Evolutionary conservation across 169 alveolate genomes (phyloP).

Genomic region (Cryptosporidium meleagridis): DNA sequence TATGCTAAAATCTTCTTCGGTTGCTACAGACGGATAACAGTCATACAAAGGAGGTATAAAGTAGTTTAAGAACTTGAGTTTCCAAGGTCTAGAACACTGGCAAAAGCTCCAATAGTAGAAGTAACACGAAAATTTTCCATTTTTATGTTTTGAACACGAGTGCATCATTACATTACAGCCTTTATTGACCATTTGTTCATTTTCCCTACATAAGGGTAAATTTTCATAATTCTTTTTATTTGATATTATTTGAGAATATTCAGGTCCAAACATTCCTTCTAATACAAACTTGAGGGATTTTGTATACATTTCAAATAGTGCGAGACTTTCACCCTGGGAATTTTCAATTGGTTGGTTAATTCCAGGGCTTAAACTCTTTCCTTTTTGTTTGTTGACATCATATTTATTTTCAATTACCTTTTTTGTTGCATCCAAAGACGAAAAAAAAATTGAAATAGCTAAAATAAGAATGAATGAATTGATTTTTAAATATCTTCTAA

Average conservation of each 20-base stretch:
- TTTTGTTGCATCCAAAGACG: background rate
- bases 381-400: background rate
- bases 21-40: constrained; percentile 60
- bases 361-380: background rate
- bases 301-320: constrained; percentile 32
- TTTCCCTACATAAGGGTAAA: constrained; percentile 42
- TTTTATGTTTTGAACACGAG: constrained; percentile 27
- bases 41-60: constrained; percentile 60
- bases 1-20: constrained; percentile 38
- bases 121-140: constrained; percentile 42
- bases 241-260: background rate
- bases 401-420: background rate
- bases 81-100: constrained; percentile 68
- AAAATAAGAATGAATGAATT: background rate
- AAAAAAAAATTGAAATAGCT: background rate
- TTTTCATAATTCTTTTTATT: background rate
- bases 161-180: constrained; percentile 67
- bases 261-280: constrained; percentile 49
- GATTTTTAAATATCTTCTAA: background rate
- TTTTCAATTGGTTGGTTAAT: background rate
- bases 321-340: constrained; percentile 4
- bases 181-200: constrained; percentile 62
- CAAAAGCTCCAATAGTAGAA: constrained; percentile 74
- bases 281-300: constrained; percentile 23
- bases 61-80: constrained; percentile 5